Evolutionary conservation across 1,284 basidiomycete species (phyloP).

Genomic region (Flammula alnicola): DNA sequence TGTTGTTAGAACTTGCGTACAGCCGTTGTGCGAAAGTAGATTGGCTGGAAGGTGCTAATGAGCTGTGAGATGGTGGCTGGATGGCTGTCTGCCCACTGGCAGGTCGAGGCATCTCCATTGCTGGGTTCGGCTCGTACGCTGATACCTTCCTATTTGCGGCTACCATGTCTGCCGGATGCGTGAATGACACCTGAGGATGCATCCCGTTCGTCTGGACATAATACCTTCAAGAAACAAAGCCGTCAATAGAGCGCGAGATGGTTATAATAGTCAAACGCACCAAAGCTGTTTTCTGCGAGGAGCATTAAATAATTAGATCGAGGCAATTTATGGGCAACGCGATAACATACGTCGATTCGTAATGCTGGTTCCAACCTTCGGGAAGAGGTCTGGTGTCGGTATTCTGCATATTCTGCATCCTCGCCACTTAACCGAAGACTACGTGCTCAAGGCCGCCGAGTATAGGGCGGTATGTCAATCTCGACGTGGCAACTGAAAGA

Average conservation of each 20-base stretch:
- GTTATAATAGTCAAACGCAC: conserved; percentile 8
- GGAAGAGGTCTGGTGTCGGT: conserved; percentile 37
- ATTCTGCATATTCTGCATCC: conserved; percentile 18
- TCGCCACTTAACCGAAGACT: not conserved
- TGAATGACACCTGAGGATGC: conserved; percentile 36
- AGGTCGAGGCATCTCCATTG: conserved; percentile 9
- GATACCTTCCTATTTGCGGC: conserved; percentile 2
- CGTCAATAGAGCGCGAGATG: not conserved
- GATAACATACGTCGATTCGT: conserved; percentile 35
- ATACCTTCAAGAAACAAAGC: conserved; percentile 27
- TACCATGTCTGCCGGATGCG: conserved; percentile 31
- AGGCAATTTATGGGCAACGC: not conserved
- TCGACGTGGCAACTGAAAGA: not conserved
- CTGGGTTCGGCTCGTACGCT: conserved; percentile 6
- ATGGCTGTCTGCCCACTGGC: not conserved
- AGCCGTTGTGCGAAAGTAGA: conserved; percentile 35
- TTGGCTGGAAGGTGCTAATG: conserved; percentile 8
- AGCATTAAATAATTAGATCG: not conserved
- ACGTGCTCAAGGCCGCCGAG: too few species aligned
- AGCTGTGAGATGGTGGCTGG: not conserved
- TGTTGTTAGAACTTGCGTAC: conserved; percentile 33
- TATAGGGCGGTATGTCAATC: not conserved
- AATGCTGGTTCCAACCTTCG: conserved; percentile 39
- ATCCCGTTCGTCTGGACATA: conserved; percentile 34
- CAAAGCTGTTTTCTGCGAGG: conserved; percentile 23